Base-by-base conservation (phyloP, 2,329 filamentous ascomycete genomes). In the Pseudocercospora vitis region DNA sequence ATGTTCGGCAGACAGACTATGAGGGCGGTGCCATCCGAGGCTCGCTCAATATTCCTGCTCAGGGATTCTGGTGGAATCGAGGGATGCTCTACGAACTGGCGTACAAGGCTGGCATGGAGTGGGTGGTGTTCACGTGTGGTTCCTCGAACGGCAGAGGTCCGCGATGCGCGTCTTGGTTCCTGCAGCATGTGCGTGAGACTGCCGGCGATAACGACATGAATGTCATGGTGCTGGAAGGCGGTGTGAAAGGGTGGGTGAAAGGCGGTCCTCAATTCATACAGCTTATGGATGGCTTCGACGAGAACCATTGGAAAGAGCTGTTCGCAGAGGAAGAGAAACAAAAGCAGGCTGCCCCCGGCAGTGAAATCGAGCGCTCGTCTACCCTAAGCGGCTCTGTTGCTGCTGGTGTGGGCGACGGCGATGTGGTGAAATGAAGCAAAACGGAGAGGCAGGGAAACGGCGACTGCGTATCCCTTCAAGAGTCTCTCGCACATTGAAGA, bases 101-200 rank as follows among this genome's bases (percentile, higher is more conserved):
- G 48, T 74, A 72, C 56, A 68, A 75, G 47, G 71, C 73, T 6
- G 74, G 74, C 31, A 68, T 77, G 12, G 73, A 72, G 51, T 70
- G 71, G 63, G 74, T 78, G 1, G 74, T 75, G 4, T 77, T 78
- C 59, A 76, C 75, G 21, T 77, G 75, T 60, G 73, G 73, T 65
- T 66, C 63, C 62, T 70, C 48, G 28, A 59, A 56, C 18, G 56
- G 53, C 7, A 61, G 70, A 28, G 70, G 62, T 3, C 64, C 65
- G 11, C 62, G 69, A 12, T 72, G 70, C 54, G 70, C 70, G 6
- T 65, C 55, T 0, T 71, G 69, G 70, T 72, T 72, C 32, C 52
- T 69, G 44, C 63, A 70, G 26, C 63, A 67, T 56, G 66, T 70
- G 11, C 60, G 68, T 8, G 60, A 67, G 19, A 59, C 60, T n/a